Conservation (phyloP, 2,329 filamentous ascomycete genomes). For the Simplicillium sp. region DNA sequence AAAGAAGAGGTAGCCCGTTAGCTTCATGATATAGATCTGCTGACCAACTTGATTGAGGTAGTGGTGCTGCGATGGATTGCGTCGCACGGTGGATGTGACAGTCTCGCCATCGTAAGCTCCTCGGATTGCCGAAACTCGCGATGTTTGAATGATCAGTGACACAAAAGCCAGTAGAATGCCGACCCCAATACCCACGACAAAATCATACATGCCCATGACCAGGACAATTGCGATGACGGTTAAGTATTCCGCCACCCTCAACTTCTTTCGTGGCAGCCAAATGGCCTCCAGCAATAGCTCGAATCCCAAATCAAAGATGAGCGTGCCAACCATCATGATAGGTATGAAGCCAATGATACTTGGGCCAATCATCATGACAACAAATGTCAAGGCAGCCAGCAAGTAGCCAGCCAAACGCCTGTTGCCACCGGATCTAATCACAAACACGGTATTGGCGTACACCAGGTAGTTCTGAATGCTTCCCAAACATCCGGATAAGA, state of each 20-base stretch:
- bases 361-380: constrained; percentile 77
- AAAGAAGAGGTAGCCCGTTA: constrained; percentile 95
- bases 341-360: constrained; percentile 88
- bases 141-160: constrained; percentile 85
- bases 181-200: constrained; percentile 86
- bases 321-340: constrained; percentile 88
- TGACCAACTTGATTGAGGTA: constrained; percentile 78
- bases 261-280: constrained; percentile 78
- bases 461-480: constrained; percentile 97
- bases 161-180: constrained; percentile 88
- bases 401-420: constrained; percentile 78
- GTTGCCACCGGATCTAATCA: constrained; percentile 86
- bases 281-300: constrained; percentile 84
- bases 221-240: constrained; percentile 85
- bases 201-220: constrained; percentile 95
- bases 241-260: constrained; percentile 78
- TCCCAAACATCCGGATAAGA: constrained; percentile 73
- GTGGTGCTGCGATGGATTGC: constrained; percentile 80
- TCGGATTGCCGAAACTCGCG: constrained; percentile 77
- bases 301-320: constrained; percentile 93
- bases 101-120: constrained; percentile 85
- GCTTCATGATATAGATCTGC: constrained; percentile 85
- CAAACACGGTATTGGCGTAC: constrained; percentile 95
- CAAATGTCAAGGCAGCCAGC: constrained; percentile 70
- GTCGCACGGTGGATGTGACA: constrained; percentile 83